A percentile compares a stretch with the other conserved stretches of the same genome.
These are phyloP conservation scores for Chalaropsis thielavioides DNA, from an alignment of 2,329 filamentous ascomycete species.

Conservation along the genomic window DNA sequence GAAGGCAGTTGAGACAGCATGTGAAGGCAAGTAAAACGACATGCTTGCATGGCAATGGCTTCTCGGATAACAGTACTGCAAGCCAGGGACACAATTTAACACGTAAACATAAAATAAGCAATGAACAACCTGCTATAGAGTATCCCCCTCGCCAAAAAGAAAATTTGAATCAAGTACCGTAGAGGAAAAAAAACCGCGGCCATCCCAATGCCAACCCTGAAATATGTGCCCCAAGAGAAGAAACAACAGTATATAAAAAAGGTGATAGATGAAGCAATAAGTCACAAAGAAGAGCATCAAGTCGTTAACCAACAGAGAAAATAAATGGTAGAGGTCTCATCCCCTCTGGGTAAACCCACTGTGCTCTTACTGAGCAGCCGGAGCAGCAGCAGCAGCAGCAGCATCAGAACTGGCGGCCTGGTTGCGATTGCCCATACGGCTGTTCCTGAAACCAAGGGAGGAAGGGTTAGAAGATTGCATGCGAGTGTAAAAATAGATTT, in stretches of 20 bases:
- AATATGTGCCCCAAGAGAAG: conserved; percentile 19
- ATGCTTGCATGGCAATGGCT: neutral
- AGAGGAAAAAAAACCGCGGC: conserved; percentile 17
- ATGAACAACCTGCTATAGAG: conserved; percentile 13
- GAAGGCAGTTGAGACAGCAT: conserved; percentile 31
- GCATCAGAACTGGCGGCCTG: neutral
- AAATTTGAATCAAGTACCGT: conserved; percentile 12
- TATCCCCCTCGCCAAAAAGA: neutral
- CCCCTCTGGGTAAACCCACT: neutral
- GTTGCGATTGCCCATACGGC: conserved; percentile 6
- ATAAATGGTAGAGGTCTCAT: neutral
- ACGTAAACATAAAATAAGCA: neutral
- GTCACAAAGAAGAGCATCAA: neutral
- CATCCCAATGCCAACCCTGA: conserved; percentile 7
- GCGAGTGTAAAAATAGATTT: neutral
- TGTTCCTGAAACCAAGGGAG: conserved; percentile 3
- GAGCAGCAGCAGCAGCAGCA: conserved; percentile 20
- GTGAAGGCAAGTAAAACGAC: conserved; percentile 8
- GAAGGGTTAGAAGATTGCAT: neutral
- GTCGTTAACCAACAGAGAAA: neutral
- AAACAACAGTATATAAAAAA: conserved; percentile 9
- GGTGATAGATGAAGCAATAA: conserved; percentile 11
- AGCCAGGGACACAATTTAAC: neutral
- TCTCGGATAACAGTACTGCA: neutral
- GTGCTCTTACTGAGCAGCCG: neutral